phyloP scores from a whole-genome alignment of 176 grass and related monocot genomes.

The Zoysia pacifica region DNA sequence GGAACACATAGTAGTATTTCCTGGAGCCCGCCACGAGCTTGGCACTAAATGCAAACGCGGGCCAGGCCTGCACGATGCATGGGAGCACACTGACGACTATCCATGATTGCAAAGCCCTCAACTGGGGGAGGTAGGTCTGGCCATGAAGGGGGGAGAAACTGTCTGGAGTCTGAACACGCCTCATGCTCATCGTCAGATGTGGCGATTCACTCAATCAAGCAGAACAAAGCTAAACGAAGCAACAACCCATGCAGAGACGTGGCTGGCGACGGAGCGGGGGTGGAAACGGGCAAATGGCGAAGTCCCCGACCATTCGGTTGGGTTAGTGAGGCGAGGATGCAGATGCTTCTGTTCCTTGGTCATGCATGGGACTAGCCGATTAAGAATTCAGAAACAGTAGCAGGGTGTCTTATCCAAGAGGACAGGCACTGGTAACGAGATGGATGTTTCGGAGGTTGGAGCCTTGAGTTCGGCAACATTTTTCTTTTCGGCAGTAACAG shows the following conservation, averaged over 20 bases:
- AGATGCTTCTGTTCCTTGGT: not conserved
- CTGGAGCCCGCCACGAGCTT: not conserved
- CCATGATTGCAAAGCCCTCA: conserved; percentile 37
- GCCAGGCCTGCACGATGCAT: too few species aligned
- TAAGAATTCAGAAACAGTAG: not conserved
- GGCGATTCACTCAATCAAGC: too few species aligned
- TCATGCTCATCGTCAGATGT: too few species aligned
- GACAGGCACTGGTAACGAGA: not conserved
- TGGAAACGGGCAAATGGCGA: not conserved
- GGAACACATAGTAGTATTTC: not conserved
- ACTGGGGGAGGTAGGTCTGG: conserved; percentile 29
- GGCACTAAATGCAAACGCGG: not conserved
- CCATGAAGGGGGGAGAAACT: not conserved
- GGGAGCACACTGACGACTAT: not conserved
- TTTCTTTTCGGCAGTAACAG: too few species aligned
- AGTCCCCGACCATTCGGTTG: not conserved
- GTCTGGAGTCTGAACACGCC: not conserved
- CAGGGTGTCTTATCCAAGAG: not conserved
- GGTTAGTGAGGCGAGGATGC: not conserved
- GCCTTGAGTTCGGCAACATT: too few species aligned
- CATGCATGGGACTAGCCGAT: not conserved
- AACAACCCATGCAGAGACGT: too few species aligned
- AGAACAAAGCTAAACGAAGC: too few species aligned
- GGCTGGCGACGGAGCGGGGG: too few species aligned
- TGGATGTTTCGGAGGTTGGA: not conserved